Percentiles rank a stretch among this genome's conserved stretches.
Evolutionary conservation across 345 rosid species (phyloP).

Genomic region (Noccaea caerulescens): DNA sequence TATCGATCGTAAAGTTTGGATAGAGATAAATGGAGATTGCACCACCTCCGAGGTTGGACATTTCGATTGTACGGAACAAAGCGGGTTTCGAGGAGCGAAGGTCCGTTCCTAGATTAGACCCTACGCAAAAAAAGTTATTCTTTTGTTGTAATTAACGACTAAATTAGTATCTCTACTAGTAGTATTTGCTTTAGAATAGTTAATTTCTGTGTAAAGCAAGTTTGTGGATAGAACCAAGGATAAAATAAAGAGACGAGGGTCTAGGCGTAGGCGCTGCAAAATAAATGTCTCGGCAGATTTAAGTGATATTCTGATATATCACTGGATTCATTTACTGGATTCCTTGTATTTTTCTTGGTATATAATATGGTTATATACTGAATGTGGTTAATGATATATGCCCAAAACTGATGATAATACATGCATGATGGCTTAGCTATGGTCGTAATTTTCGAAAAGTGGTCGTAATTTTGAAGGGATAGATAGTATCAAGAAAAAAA

Average conservation of each 20-base stretch:
- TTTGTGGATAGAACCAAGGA: slow-evolving; percentile 27
- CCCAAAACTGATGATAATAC: slow-evolving; percentile 1
- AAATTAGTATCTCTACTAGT: slow-evolving; percentile 20
- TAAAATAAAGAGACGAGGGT: slow-evolving; percentile 23
- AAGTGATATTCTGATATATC: slow-evolving; percentile 5
- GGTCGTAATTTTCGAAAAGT: too few species aligned
- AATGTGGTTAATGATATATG: not conserved
- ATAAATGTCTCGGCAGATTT: slow-evolving; percentile 5
- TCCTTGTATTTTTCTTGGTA: too few species aligned
- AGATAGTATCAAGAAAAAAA: slow-evolving; percentile 8
- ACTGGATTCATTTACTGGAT: not conserved
- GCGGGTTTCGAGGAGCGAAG: slow-evolving; percentile 12
- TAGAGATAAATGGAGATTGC: not conserved
- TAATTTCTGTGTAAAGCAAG: slow-evolving; percentile 31
- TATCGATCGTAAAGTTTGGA: not conserved
- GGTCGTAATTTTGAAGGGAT: slow-evolving; percentile 5
- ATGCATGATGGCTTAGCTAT: not conserved
- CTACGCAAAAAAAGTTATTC: slow-evolving; percentile 6
- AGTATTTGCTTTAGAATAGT: slow-evolving; percentile 26
- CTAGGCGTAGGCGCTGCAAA: slow-evolving; percentile 32
- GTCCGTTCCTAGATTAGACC: slow-evolving; percentile 30
- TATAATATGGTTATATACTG: not conserved
- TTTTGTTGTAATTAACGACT: slow-evolving; percentile 11
- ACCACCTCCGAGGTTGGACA: slow-evolving; percentile 24
- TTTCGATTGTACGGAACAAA: slow-evolving; percentile 34